These are phyloP conservation scores for Lecanicillium sp. DNA, from an alignment of 2,329 filamentous ascomycete species.

Conservation along the genomic window DNA sequence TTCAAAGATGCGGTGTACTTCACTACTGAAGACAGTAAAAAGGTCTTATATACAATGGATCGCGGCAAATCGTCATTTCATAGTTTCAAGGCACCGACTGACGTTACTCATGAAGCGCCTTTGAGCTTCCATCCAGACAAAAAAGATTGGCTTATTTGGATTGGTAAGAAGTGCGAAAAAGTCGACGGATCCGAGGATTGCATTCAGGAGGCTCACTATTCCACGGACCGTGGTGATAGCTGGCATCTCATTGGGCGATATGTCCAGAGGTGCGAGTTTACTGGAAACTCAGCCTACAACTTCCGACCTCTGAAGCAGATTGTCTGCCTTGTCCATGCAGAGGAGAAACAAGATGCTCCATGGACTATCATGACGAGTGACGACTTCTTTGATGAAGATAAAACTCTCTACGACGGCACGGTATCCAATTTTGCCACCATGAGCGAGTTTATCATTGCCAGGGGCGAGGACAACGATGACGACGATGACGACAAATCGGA, in stretches of 20 bases:
- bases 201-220: constrained; percentile 66
- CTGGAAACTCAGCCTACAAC: constrained; percentile 52
- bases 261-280: constrained; percentile 80
- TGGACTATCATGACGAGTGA: constrained; percentile 68
- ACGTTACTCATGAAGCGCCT: constrained; percentile 32
- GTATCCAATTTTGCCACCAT: constrained; percentile 87
- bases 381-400: constrained; percentile 64
- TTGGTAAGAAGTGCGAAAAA: constrained; percentile 61
- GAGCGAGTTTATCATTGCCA: constrained; percentile 93
- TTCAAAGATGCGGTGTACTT: constrained; percentile 84
- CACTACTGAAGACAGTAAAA: constrained; percentile 54
- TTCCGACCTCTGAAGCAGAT: constrained; percentile 47
- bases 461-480: constrained; percentile 67
- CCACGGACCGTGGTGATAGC: constrained; percentile 67
- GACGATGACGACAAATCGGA: constrained; percentile 60
- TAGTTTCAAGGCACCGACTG: constrained; percentile 61
- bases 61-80: constrained; percentile 61
- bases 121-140: constrained; percentile 77
- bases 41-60: constrained; percentile 73
- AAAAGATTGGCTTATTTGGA: constrained; percentile 89
- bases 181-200: constrained; percentile 47
- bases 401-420: constrained; percentile 39
- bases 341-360: constrained; percentile 51
- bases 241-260: constrained; percentile 72
- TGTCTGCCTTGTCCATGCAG: constrained; percentile 47